phyloP scores from a whole-genome alignment of 1,284 basidiomycete species.

The Cryptococcus neoformans region DNA sequence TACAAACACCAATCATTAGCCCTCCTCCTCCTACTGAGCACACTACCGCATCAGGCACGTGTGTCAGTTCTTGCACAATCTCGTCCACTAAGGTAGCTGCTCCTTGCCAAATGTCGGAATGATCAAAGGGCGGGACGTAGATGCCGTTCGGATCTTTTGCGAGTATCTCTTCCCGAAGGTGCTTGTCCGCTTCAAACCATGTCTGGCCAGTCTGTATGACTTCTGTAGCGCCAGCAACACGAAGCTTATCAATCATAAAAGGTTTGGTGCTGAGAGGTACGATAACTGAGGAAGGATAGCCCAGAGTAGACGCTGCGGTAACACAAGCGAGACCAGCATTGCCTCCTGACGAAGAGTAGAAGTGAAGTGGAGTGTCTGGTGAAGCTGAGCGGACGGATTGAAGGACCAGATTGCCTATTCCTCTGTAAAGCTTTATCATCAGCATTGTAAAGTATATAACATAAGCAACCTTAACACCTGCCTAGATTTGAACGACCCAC shows the following conservation, averaged over 20 bases:
- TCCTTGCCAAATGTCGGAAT: constrained; percentile 23
- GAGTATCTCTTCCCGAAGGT: constrained; percentile 18
- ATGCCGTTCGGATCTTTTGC: constrained; percentile 17
- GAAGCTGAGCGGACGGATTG: constrained; percentile 6
- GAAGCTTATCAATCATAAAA: constrained; percentile 24
- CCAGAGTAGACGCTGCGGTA: constrained; percentile 18
- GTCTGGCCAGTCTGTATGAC: constrained; percentile 24
- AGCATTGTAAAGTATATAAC: neutral
- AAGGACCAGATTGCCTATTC: constrained; percentile 27
- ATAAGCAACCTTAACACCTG: neutral
- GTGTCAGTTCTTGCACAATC: constrained; percentile 14
- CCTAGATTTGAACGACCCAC: constrained; percentile 29
- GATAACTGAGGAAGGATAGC: constrained; percentile 21
- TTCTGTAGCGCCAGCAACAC: constrained; percentile 18
- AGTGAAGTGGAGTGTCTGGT: constrained; percentile 15
- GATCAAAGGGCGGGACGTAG: constrained; percentile 33
- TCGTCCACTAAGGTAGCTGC: constrained; percentile 18
- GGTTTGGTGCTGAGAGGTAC: constrained; percentile 23
- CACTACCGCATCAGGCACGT: constrained; percentile 18
- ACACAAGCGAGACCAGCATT: constrained; percentile 29
- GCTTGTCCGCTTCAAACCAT: constrained; percentile 23
- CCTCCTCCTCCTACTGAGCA: constrained; percentile 30
- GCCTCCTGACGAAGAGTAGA: constrained; percentile 29
- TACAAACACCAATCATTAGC: constrained; percentile 16
- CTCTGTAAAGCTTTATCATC: constrained; percentile 8